phyloP scores from a whole-genome alignment of 306 rosid genomes.

The Ochetophila trinervis region DNA sequence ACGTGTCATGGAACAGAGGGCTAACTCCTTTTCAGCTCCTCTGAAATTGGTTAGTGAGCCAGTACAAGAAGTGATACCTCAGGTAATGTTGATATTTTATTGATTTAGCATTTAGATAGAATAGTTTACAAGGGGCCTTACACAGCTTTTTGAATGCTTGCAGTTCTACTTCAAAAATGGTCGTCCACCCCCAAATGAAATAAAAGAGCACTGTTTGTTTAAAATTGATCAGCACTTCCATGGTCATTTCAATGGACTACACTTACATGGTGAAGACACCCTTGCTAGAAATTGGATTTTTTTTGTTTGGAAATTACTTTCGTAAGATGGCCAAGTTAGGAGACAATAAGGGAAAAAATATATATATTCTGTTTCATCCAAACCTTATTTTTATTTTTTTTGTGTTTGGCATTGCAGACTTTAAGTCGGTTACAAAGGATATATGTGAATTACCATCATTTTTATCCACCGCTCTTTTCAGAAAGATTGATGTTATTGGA shows the following conservation, averaged over 20 bases:
- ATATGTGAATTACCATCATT: background rate
- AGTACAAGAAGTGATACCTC: background rate
- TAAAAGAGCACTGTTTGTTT: background rate
- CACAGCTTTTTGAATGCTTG: background rate
- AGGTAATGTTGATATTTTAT: background rate
- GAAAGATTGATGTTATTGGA: background rate
- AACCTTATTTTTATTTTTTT: background rate
- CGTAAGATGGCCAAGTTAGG: background rate
- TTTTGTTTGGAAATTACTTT: background rate
- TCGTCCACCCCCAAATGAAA: background rate
- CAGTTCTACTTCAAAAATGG: conserved; percentile 2
- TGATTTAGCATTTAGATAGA: background rate
- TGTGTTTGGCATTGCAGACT: background rate
- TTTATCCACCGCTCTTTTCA: background rate
- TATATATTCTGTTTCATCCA: too few species aligned
- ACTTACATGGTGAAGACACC: background rate
- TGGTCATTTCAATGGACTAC: background rate
- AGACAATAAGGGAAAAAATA: background rate
- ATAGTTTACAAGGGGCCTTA: background rate
- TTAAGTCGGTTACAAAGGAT: background rate
- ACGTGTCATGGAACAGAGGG: background rate
- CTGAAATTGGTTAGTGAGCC: background rate
- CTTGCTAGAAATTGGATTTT: background rate
- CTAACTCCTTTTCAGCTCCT: background rate
- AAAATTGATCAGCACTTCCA: background rate